Evolutionary conservation across 83 land plant species (phyloP), one percentile per base, ranked within the genome.

Genomic region (Thuja plicata): DNA sequence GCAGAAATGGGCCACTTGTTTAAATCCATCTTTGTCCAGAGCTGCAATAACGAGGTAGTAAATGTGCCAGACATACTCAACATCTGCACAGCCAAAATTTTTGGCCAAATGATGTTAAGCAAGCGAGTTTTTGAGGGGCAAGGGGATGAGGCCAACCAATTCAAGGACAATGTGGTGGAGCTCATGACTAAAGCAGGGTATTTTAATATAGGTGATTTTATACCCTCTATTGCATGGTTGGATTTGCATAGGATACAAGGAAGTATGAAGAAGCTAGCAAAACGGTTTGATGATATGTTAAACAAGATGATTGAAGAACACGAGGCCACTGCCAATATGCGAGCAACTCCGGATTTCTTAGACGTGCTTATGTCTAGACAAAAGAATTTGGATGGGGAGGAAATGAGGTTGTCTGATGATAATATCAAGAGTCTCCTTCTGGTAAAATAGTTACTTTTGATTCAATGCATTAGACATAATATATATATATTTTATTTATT

Each of bases 291-390:
- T 41, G 87, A n/a, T 16, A 8, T 73, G 74, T 7, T 89, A 3
- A 77, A 30, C 9, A 34, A 60, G 66, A 77, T 86, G 88, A 32
- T 89, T 4, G 84, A 3, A 45, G 88, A 86, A 41, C 90, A 89
- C 54, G 10, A 32, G 46, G 88, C 88, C n/a, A 40, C 57, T 0
- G 38, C 34, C 0, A 37, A 8, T 8, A 87, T 46, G 37, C 24
- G 90, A 60, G 2, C 74, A 48, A 38, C 85, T 11, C 91, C 90
- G 8, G 93, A 92, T 82, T 89, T 92, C 15, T 57, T 92, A 17
- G 93, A 92, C 32, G 8, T 89, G 48, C n/a, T 92, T 3, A 84
- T 89, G 88, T 87, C 87, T 11, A 60, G 66, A 2, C 21, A 52
- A 4, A 80, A 89, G 1, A 27, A 27, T 13, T 12, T 0, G 3